Percentiles rank a stretch among this genome's conserved stretches.
These are phyloP conservation scores for Cladophialophora immunda DNA, from an alignment of 2,329 filamentous ascomycete species.

Conservation along the genomic window DNA sequence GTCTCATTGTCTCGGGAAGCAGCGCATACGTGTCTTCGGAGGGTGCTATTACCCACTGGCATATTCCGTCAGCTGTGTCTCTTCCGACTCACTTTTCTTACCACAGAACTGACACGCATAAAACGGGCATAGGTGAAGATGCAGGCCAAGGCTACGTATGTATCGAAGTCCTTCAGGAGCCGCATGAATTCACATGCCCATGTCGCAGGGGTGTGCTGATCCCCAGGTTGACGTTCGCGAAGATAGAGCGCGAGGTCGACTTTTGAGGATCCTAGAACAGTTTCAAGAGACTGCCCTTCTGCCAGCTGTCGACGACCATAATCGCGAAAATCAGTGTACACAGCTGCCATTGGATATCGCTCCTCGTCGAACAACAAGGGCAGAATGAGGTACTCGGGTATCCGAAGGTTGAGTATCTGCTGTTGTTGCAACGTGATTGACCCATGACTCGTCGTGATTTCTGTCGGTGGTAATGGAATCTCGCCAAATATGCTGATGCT, in stretches of 20 bases:
- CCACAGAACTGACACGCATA: conserved; percentile 25
- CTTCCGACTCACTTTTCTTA: not conserved
- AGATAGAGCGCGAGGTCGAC: conserved; percentile 22
- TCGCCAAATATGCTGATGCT: conserved; percentile 24
- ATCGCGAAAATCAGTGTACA: conserved; percentile 27
- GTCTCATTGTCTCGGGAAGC: conserved; percentile 26
- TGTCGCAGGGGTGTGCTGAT: conserved; percentile 25
- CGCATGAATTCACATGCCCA: conserved; percentile 31
- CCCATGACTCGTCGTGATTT: not conserved
- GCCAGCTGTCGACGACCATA: conserved; percentile 24
- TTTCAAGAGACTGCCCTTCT: conserved; percentile 11
- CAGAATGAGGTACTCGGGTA: conserved; percentile 26
- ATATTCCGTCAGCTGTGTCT: not conserved
- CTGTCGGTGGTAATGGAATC: not conserved
- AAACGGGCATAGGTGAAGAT: conserved; percentile 25
- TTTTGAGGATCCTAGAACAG: conserved; percentile 12
- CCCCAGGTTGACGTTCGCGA: conserved; percentile 12
- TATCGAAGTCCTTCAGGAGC: conserved; percentile 25
- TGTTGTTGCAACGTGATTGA: not conserved
- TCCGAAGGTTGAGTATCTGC: conserved; percentile 6
- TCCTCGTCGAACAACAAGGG: conserved; percentile 26
- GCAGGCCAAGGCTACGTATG: conserved; percentile 17
- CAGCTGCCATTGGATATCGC: conserved; percentile 23
- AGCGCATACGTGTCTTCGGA: conserved; percentile 23
- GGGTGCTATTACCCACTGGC: conserved; percentile 28